Conservation (phyloP, 2,329 filamentous ascomycete species). For the Thermothelomyces thermophilus region DNA sequence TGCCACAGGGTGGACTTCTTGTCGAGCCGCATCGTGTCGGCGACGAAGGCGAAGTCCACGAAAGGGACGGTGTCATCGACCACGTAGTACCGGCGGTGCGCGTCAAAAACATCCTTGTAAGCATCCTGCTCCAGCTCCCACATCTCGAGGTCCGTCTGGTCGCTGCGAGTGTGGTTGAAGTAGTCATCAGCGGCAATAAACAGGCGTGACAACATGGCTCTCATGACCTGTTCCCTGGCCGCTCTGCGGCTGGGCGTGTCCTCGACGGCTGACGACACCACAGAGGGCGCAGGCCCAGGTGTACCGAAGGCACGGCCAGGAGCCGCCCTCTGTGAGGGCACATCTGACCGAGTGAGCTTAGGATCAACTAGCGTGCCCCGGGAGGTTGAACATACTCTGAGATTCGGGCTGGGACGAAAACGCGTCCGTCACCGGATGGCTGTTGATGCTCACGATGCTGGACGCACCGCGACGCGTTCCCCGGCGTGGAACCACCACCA, state of each 20-base stretch:
- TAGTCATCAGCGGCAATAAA: conserved; percentile 13
- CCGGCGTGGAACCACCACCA: conserved; percentile 14
- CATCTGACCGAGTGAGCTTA: neutral
- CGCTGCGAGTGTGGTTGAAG: conserved; percentile 12
- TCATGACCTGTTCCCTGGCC: conserved; percentile 7
- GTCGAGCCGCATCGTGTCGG: conserved; percentile 6
- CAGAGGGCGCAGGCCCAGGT: neutral
- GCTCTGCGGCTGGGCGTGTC: conserved; percentile 10
- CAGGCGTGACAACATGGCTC: conserved; percentile 8
- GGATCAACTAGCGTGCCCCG: neutral
- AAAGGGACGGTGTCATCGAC: conserved; percentile 6
- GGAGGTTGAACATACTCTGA: conserved; percentile 11
- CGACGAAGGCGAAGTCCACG: conserved; percentile 14
- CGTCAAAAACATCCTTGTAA: conserved; percentile 7
- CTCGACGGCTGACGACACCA: conserved; percentile 1
- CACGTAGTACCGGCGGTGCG: conserved; percentile 13
- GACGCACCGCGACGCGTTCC: conserved; percentile 10
- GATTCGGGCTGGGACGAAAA: conserved; percentile 18
- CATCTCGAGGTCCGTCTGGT: conserved; percentile 4
- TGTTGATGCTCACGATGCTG: conserved; percentile 16
- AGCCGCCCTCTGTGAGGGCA: neutral
- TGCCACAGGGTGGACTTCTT: neutral
- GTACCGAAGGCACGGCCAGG: neutral
- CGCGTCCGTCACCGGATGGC: conserved; percentile 7
- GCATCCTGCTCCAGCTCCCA: conserved; percentile 8